phyloP scores from a whole-genome alignment of 2,329 filamentous ascomycete genomes.

The Chaetothyriales sp. region DNA sequence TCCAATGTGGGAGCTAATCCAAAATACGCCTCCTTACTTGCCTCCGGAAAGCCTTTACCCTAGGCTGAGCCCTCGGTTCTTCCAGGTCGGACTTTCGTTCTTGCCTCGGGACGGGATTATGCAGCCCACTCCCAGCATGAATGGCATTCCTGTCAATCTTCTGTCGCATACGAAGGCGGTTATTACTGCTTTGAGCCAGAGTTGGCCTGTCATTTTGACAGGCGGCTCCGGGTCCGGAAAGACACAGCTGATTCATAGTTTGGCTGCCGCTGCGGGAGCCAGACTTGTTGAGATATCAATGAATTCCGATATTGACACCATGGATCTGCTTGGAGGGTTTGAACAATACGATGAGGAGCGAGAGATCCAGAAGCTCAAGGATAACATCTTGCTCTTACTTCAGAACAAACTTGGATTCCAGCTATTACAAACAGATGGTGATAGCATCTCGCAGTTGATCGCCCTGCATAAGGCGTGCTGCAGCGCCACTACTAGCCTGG shows the following conservation, averaged over 20 bases:
- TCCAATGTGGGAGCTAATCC: constrained; percentile 45
- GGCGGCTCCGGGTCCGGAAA: constrained; percentile 80
- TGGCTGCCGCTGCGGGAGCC: constrained; percentile 67
- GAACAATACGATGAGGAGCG: constrained; percentile 80
- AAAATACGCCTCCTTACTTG: neutral
- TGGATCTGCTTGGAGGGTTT: constrained; percentile 93
- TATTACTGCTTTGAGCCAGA: constrained; percentile 72
- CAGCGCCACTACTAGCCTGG: neutral
- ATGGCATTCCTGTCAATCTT: constrained; percentile 25
- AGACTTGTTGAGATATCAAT: constrained; percentile 70
- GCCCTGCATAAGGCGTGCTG: neutral
- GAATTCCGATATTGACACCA: constrained; percentile 90
- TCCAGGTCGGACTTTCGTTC: constrained; percentile 69
- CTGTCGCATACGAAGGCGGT: constrained; percentile 70
- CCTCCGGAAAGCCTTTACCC: constrained; percentile 49
- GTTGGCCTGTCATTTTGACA: constrained; percentile 78
- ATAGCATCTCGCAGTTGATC: neutral
- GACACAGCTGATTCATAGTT: constrained; percentile 61
- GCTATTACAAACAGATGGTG: neutral
- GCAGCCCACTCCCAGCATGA: constrained; percentile 21
- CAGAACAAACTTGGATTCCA: constrained; percentile 24
- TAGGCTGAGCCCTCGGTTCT: constrained; percentile 48
- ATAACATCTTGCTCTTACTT: constrained; percentile 40
- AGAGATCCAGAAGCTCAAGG: constrained; percentile 49
- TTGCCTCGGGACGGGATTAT: constrained; percentile 44